Evolutionary conservation across 345 rosid genomes (phyloP).

Genomic region (Sapria himalayana): DNA sequence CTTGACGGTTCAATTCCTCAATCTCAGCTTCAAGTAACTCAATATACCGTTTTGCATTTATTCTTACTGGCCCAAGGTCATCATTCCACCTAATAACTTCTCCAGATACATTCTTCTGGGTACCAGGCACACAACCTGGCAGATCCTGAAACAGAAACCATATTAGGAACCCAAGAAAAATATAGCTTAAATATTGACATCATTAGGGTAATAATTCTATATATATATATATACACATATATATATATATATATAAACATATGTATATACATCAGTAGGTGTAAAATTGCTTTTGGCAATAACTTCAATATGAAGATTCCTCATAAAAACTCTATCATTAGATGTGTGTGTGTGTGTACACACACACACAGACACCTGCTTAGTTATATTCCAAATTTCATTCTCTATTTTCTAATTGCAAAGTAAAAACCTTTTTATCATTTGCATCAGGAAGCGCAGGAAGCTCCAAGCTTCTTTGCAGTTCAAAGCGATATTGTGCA

Average conservation of each 20-base stretch:
- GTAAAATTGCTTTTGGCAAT: too few relatives aligned
- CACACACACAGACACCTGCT: too few relatives aligned
- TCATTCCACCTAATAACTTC: constrained; percentile 86
- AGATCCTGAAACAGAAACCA: constrained; percentile 21
- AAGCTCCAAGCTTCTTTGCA: constrained; percentile 84
- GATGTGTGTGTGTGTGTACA: too few relatives aligned
- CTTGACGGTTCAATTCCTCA: constrained; percentile 65
- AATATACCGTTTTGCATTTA: constrained; percentile 76
- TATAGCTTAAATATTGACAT: background rate
- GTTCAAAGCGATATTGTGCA: constrained; percentile 69
- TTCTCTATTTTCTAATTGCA: too few relatives aligned
- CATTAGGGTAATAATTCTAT: background rate
- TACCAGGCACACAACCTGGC: constrained; percentile 75
- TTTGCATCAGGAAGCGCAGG: constrained; percentile 70
- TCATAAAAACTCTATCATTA: too few relatives aligned
- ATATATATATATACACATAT: too few relatives aligned
- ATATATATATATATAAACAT: too few relatives aligned
- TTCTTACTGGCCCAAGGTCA: constrained; percentile 71
- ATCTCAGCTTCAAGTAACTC: constrained; percentile 92
- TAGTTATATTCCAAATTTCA: too few relatives aligned
- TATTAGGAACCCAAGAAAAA: constrained; percentile 1
- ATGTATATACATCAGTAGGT: too few relatives aligned
- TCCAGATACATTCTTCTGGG: constrained; percentile 85
- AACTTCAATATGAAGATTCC: too few relatives aligned
- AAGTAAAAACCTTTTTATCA: constrained; percentile 53